These are phyloP conservation scores for Lentinula edodes DNA, from an alignment of 768 basidiomycete genomes.

Conservation along the genomic window DNA sequence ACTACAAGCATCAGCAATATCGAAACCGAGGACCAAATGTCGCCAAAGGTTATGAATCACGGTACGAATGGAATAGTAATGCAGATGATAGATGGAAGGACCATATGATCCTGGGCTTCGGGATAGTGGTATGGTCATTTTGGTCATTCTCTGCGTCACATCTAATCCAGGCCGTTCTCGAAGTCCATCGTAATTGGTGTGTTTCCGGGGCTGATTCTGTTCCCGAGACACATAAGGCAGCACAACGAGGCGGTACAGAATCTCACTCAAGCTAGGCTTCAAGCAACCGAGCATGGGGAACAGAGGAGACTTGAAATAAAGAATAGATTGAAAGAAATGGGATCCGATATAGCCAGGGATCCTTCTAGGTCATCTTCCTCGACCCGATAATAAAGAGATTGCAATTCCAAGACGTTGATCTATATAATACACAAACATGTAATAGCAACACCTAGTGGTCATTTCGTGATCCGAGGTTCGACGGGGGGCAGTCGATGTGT, in stretches of 20 bases:
- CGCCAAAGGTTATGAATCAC: neutral
- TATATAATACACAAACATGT: no score
- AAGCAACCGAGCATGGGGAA: constrained; percentile 50
- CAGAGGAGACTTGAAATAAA: constrained; percentile 46
- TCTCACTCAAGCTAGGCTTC: constrained; percentile 52
- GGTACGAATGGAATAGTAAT: constrained; percentile 20
- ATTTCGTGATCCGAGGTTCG: no score
- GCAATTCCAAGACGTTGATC: neutral
- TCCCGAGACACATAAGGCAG: constrained; percentile 26
- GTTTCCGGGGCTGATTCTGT: constrained; percentile 34
- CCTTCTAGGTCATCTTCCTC: neutral
- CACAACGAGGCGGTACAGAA: constrained; percentile 53
- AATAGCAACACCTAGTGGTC: no score
- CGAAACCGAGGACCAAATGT: constrained; percentile 11
- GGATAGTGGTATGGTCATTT: constrained; percentile 37
- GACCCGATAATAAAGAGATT: neutral
- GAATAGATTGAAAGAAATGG: constrained; percentile 6
- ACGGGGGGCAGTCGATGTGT: no score
- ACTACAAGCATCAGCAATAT: constrained; percentile 26
- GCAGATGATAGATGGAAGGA: constrained; percentile 48
- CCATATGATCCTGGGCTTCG: constrained; percentile 39
- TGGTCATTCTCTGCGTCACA: neutral
- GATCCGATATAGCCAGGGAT: neutral
- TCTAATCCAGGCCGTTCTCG: neutral
- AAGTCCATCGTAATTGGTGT: constrained; percentile 43